Conservation (phyloP, 192 early-diverging fungal genomes). For the Dissophora ornata region DNA sequence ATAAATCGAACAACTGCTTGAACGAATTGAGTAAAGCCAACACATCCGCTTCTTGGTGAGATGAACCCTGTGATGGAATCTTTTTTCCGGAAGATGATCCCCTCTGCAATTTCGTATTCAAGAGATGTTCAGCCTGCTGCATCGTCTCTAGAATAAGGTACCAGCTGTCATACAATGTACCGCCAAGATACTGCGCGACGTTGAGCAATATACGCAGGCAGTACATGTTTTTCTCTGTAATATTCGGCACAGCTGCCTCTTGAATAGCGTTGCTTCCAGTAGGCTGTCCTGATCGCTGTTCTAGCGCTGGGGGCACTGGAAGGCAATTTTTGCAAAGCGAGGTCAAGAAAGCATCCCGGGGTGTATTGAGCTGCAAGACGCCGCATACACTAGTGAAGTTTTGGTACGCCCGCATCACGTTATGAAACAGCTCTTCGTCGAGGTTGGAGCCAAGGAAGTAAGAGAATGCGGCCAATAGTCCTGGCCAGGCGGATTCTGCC, state of each 20-base stretch:
- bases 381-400: constrained; percentile 85
- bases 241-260: constrained; percentile 25
- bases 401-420: constrained; percentile 74
- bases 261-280: constrained; percentile 32
- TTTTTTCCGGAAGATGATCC: constrained; percentile 53
- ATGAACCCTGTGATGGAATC: too few relatives aligned
- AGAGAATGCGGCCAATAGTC: constrained; percentile 79
- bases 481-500: constrained; percentile 85
- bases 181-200: constrained; percentile 77
- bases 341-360: constrained; percentile 88
- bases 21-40: constrained; percentile 61
- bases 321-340: constrained; percentile 88
- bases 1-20: constrained; percentile 79
- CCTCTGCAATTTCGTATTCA: constrained; percentile 61
- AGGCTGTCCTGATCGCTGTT: constrained; percentile 19
- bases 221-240: constrained; percentile 83
- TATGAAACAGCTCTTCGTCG: constrained; percentile 87
- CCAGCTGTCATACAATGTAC: constrained; percentile 86
- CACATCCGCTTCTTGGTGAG: constrained; percentile 58
- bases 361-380: constrained; percentile 77
- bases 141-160: constrained; percentile 88
- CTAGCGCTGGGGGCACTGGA: constrained; percentile 66
- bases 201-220: constrained; percentile 79
- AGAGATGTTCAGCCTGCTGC: constrained; percentile 85
- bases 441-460: constrained; percentile 80